These are phyloP conservation scores for Pezicula neosporulosa DNA, from an alignment of 2,329 filamentous ascomycete species.

Conservation along the genomic window DNA sequence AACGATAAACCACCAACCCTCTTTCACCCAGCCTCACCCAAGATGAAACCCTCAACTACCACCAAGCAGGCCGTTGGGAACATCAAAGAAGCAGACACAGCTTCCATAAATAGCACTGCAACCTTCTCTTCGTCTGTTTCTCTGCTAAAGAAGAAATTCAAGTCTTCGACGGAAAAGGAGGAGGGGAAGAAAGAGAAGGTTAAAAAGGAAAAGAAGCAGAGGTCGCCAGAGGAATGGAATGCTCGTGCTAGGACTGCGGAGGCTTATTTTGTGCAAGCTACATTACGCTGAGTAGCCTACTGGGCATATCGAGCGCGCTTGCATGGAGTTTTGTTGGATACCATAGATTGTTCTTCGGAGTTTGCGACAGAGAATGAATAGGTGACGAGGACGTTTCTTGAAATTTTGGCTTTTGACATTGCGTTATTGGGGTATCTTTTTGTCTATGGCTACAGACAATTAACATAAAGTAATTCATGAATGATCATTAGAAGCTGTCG, in stretches of 20 bases:
- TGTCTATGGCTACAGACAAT: background rate
- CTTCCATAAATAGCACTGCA: constrained; percentile 20
- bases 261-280: constrained; percentile 15
- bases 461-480: constrained; percentile 8
- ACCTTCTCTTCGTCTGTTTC: constrained; percentile 21
- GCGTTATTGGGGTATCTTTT: constrained; percentile 1
- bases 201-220: background rate
- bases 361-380: too few relatives aligned
- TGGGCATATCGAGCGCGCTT: background rate
- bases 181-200: constrained; percentile 8
- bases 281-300: constrained; percentile 5
- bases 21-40: constrained; percentile 22
- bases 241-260: constrained; percentile 19
- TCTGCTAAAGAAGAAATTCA: constrained; percentile 15
- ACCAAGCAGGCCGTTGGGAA: constrained; percentile 3
- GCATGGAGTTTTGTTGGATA: too few relatives aligned
- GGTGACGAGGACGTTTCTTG: background rate
- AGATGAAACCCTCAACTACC: constrained; percentile 6
- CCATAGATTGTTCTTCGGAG: too few relatives aligned
- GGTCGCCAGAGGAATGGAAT: constrained; percentile 1
- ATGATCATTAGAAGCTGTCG: constrained; percentile 50
- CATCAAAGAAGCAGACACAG: constrained; percentile 12
- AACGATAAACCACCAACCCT: constrained; percentile 17
- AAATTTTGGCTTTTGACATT: constrained; percentile 3
- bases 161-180: constrained; percentile 5